A percentile compares a stretch with the other conserved stretches of the same genome.
Conservation (phyloP, 768 basidiomycete species). For the Exsudoporus frostii region DNA sequence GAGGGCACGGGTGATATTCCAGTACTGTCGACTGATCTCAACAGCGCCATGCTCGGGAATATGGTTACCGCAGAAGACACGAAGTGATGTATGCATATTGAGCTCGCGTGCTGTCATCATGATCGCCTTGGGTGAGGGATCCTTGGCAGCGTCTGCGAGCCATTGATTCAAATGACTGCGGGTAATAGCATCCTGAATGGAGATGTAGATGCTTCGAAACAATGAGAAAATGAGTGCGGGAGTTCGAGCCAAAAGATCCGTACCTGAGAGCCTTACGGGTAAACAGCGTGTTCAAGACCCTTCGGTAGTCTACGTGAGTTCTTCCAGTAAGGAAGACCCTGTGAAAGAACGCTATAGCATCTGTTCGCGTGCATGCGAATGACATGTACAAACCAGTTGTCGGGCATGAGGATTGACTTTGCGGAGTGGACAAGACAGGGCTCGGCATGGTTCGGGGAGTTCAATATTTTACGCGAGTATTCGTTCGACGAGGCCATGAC, state of each 20-base stretch:
- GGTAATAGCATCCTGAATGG: conserved; percentile 78
- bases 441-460: conserved; percentile 89
- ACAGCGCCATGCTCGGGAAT: conserved; percentile 74
- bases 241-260: conserved; percentile 16
- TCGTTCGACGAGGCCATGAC: conserved; percentile 97
- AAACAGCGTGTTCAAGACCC: conserved; percentile 86
- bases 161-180: conserved; percentile 73
- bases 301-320: conserved; percentile 89
- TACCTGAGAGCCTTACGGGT: conserved; percentile 92
- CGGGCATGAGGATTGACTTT: conserved; percentile 76
- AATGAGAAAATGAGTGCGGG: not conserved
- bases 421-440: conserved; percentile 93
- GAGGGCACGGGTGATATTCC: conserved; percentile 91
- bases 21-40: conserved; percentile 92
- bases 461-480: conserved; percentile 91
- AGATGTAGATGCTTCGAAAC: conserved; percentile 66
- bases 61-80: conserved; percentile 92
- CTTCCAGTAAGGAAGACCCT: conserved; percentile 99
- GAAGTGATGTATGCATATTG: conserved; percentile 97
- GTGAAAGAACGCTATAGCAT: not conserved
- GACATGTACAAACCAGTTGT: conserved; percentile 71
- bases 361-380: not conserved
- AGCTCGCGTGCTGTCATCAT: conserved; percentile 92
- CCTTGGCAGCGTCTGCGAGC: conserved; percentile 55
- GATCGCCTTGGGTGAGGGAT: conserved; percentile 51